A percentile compares a stretch with the other conserved stretches of the same genome.
phyloP scores from a whole-genome alignment of 208 protist genomes.

The Trypanosoma cruzi region DNA sequence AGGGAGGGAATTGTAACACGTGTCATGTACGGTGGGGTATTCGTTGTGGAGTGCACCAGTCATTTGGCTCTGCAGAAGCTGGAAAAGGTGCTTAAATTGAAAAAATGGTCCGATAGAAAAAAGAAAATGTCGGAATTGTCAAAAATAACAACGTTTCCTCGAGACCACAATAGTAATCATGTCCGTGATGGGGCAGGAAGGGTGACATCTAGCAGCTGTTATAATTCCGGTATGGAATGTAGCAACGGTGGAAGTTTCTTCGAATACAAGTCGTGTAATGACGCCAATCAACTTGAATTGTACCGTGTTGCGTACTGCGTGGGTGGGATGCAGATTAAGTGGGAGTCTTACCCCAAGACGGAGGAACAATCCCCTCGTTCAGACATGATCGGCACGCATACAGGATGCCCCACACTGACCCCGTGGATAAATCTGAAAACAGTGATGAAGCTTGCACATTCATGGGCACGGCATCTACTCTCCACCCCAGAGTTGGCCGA shows the following conservation, averaged over 20 bases:
- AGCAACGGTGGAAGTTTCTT: not conserved
- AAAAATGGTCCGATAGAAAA: not conserved
- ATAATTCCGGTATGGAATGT: not conserved
- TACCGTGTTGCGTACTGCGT: constrained; percentile 22
- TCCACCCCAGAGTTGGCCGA: constrained; percentile 57
- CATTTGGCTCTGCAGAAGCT: constrained; percentile 37
- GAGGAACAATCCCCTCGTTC: not conserved
- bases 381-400: not conserved
- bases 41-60: constrained; percentile 65
- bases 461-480: constrained; percentile 73
- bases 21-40: constrained; percentile 85
- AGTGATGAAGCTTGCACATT: constrained; percentile 54
- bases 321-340: constrained; percentile 6
- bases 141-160: not conserved
- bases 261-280: not conserved
- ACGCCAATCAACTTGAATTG: not conserved
- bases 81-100: constrained; percentile 34
- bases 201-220: not conserved
- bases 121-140: not conserved
- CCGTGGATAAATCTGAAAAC: constrained; percentile 56
- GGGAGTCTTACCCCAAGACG: not conserved
- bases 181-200: not conserved
- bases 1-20: constrained; percentile 87
- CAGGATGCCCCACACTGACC: constrained; percentile 26
- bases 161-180: constrained; percentile 2